phyloP scores from a whole-genome alignment of 2,329 filamentous ascomycete species.

The Curvularia lunata region DNA sequence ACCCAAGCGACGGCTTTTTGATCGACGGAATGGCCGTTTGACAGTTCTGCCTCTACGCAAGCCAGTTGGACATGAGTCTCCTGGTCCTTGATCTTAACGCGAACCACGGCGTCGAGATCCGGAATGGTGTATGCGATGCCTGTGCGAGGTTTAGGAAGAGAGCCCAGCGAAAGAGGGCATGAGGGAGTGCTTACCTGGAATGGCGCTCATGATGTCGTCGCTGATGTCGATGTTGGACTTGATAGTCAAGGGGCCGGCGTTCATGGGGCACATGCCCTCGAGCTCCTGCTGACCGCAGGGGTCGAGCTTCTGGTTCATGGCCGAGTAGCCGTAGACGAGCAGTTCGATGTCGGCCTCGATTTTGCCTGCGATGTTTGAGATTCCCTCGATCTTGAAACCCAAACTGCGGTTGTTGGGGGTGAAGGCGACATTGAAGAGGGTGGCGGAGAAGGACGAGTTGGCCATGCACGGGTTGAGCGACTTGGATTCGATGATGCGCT shows the following conservation, averaged over 20 bases:
- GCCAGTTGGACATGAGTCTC: slow-evolving; percentile 70
- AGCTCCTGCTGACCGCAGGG: slow-evolving; percentile 71
- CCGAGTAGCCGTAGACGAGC: slow-evolving; percentile 80
- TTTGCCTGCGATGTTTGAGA: slow-evolving; percentile 82
- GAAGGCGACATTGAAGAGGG: slow-evolving; percentile 84
- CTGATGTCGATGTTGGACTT: slow-evolving; percentile 67
- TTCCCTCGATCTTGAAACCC: slow-evolving; percentile 76
- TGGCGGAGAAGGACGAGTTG: slow-evolving; percentile 86
- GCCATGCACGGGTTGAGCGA: slow-evolving; percentile 85
- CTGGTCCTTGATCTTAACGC: slow-evolving; percentile 78
- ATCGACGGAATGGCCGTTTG: slow-evolving; percentile 91
- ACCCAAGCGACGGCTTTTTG: slow-evolving; percentile 87
- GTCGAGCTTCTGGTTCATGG: slow-evolving; percentile 71
- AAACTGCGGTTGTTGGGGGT: slow-evolving; percentile 77
- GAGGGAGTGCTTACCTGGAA: slow-evolving; percentile 67
- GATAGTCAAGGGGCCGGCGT: slow-evolving; percentile 78
- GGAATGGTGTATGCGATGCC: slow-evolving; percentile 87
- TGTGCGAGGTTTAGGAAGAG: slow-evolving; percentile 37
- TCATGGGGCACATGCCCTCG: slow-evolving; percentile 90
- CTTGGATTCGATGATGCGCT: slow-evolving; percentile 71
- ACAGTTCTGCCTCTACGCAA: slow-evolving; percentile 85
- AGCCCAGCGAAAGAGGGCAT: not conserved
- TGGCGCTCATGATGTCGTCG: slow-evolving; percentile 66
- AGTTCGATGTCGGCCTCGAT: slow-evolving; percentile 79
- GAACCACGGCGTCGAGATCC: slow-evolving; percentile 86